phyloP scores from a whole-genome alignment of 23 red algal genomes.

The Agarophyton chilense region DNA sequence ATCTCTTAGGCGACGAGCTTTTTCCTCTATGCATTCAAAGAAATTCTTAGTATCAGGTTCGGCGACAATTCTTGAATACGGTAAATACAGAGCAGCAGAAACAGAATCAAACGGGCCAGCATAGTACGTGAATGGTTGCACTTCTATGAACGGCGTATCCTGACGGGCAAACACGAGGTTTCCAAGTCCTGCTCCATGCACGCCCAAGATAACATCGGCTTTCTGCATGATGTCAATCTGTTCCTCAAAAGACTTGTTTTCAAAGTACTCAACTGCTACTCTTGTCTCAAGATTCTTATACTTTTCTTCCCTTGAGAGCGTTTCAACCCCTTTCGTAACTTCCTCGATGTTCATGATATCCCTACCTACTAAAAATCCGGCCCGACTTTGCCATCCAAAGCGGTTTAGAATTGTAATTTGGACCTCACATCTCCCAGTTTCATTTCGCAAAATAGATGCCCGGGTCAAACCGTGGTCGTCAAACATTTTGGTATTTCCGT shows the following conservation, averaged over 20 bases:
- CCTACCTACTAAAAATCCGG: conserved; percentile 31
- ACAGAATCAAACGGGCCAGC: conserved; percentile 71
- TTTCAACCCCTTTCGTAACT: conserved; percentile 33
- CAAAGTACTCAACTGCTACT: conserved; percentile 72
- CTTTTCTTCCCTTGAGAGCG: not conserved
- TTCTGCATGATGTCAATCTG: conserved; percentile 79
- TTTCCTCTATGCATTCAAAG: conserved; percentile 47
- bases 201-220: conserved; percentile 73
- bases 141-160: conserved; percentile 65
- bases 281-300: conserved; percentile 26
- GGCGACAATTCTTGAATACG: conserved; percentile 66
- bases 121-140: conserved; percentile 81
- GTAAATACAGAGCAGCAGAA: conserved; percentile 30
- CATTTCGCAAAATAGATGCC: not conserved
- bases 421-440: not conserved
- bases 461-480: conserved; percentile 28
- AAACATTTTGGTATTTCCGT: conserved; percentile 52
- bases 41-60: conserved; percentile 78
- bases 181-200: conserved; percentile 75
- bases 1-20: conserved; percentile 10
- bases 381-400: conserved; percentile 48
- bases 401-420: conserved; percentile 50
- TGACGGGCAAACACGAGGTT: conserved; percentile 75
- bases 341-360: conserved; percentile 48
- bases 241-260: conserved; percentile 75